A percentile compares a stretch with the other conserved stretches of the same genome.
phyloP scores from a whole-genome alignment of 768 basidiomycete genomes.

The Mycena maculata region DNA sequence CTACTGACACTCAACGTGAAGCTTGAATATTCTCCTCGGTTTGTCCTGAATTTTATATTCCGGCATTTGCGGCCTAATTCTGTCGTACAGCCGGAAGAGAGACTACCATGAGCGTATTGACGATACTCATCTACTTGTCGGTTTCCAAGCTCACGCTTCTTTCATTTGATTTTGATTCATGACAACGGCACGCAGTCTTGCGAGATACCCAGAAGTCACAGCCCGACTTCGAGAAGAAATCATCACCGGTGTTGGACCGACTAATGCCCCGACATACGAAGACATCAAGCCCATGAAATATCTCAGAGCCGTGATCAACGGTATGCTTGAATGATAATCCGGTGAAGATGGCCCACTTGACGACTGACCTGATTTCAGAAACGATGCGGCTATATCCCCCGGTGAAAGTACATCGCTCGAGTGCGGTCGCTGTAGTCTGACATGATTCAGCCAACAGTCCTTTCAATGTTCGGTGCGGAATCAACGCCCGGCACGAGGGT shows the following conservation, averaged over 20 bases:
- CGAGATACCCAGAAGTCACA: constrained; percentile 56
- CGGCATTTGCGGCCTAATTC: not conserved
- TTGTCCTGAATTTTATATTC: not conserved
- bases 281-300: constrained; percentile 69
- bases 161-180: not conserved
- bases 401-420: constrained; percentile 39
- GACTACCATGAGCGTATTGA: constrained; percentile 45
- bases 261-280: constrained; percentile 60
- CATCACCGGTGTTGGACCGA: constrained; percentile 54
- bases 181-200: not conserved
- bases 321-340: constrained; percentile 44
- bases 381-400: not conserved
- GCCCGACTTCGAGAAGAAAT: constrained; percentile 63
- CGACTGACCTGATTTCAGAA: not conserved
- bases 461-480: constrained; percentile 37
- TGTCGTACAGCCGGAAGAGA: constrained; percentile 5
- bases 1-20: not conserved
- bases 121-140: constrained; percentile 49
- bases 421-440: not conserved
- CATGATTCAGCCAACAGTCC: not conserved
- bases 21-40: constrained; percentile 25
- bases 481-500: too few relatives aligned
- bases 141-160: not conserved
- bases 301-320: constrained; percentile 68
- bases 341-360: not conserved